Percentiles rank a stretch among this genome's conserved stretches.
phyloP scores from a whole-genome alignment of 768 basidiomycete genomes.

The Zangia roseola region DNA sequence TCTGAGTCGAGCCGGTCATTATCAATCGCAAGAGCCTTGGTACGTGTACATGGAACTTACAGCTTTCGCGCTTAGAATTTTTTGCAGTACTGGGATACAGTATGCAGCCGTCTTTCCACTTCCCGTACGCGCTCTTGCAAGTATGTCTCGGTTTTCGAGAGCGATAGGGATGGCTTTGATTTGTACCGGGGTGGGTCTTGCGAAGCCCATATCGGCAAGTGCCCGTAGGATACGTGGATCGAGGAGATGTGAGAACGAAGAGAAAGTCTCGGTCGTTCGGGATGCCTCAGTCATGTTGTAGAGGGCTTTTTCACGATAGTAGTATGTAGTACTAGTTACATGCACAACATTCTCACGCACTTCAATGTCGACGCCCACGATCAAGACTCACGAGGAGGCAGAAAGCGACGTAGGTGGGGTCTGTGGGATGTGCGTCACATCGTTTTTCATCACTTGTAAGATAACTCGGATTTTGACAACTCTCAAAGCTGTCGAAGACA shows the following conservation, averaged over 20 bases:
- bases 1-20: slow-evolving; percentile 17
- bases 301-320: too few relatives aligned
- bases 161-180: slow-evolving; percentile 90
- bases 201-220: slow-evolving; percentile 87
- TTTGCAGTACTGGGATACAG: slow-evolving; percentile 87
- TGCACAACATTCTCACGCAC: too few relatives aligned
- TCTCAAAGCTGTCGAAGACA: slow-evolving; percentile 66
- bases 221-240: slow-evolving; percentile 85
- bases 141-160: slow-evolving; percentile 83
- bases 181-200: slow-evolving; percentile 90
- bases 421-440: slow-evolving; percentile 46
- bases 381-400: slow-evolving; percentile 19
- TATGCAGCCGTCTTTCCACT: slow-evolving; percentile 98
- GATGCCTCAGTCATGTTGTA: too few relatives aligned
- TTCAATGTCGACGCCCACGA: slow-evolving; percentile 11
- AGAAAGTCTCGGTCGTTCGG: slow-evolving; percentile 51
- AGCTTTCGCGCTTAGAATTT: slow-evolving; percentile 76
- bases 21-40: background rate
- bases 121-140: slow-evolving; percentile 92
- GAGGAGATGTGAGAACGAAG: slow-evolving; percentile 71
- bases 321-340: too few relatives aligned
- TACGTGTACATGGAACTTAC: slow-evolving; percentile 44
- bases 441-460: background rate
- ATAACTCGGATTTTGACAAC: slow-evolving; percentile 2
- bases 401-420: slow-evolving; percentile 3